These are phyloP conservation scores for Aureobasidium musti DNA, from an alignment of 2,329 filamentous ascomycete species.

Conservation along the genomic window DNA sequence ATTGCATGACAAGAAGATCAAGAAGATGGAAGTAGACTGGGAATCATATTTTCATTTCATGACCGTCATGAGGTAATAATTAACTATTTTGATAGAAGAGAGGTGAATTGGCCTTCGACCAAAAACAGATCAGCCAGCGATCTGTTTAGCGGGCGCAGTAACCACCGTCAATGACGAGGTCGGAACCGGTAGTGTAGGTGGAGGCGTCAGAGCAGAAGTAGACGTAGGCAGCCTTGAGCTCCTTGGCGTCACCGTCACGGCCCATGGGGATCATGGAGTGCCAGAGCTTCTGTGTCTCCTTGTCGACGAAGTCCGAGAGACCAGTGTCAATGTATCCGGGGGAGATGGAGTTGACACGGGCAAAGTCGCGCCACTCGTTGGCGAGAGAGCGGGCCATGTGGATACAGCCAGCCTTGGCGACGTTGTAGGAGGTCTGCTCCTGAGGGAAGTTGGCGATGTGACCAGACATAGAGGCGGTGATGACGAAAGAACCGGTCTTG, in stretches of 20 bases:
- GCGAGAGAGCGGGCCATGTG: conserved; percentile 65
- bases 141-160: conserved; percentile 41
- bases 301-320: conserved; percentile 64
- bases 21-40: neutral
- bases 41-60: conserved; percentile 26
- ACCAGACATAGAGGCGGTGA: conserved; percentile 74
- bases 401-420: conserved; percentile 67
- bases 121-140: conserved; percentile 28
- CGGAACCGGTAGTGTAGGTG: conserved; percentile 55
- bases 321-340: conserved; percentile 70
- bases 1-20: neutral
- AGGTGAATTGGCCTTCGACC: neutral
- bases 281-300: conserved; percentile 61
- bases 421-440: conserved; percentile 65
- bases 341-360: conserved; percentile 67
- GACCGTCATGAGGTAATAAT: conserved; percentile 17
- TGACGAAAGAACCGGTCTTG: conserved; percentile 64
- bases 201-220: conserved; percentile 57
- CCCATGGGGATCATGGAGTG: conserved; percentile 62
- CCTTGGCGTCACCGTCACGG: conserved; percentile 64
- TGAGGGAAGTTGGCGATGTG: conserved; percentile 81
- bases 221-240: conserved; percentile 63
- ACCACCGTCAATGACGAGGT: conserved; percentile 55
- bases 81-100: conserved; percentile 11
- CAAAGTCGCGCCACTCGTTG: conserved; percentile 70